Conservation (phyloP, 2,329 filamentous ascomycete genomes). For the Diaporthe longicolla region DNA sequence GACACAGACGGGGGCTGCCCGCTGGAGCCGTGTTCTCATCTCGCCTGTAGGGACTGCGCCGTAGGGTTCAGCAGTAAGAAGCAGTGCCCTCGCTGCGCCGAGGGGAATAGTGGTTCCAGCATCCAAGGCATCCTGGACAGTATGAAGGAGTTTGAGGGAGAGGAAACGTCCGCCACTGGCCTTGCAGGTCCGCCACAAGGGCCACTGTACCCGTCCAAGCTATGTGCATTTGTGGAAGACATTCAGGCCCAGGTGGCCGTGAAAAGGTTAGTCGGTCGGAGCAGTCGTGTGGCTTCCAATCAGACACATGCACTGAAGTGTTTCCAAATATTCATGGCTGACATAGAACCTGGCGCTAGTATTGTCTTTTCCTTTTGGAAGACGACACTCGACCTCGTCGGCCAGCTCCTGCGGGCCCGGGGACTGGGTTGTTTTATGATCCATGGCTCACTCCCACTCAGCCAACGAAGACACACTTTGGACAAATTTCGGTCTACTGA, state of each 20-base stretch:
- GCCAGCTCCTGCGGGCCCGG: slow-evolving; percentile 47
- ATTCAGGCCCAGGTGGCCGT: slow-evolving; percentile 44
- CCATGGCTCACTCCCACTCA: slow-evolving; percentile 58
- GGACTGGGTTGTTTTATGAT: slow-evolving; percentile 55
- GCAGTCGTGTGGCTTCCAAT: neutral
- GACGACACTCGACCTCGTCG: slow-evolving; percentile 56
- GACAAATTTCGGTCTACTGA: slow-evolving; percentile 52
- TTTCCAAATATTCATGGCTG: slow-evolving; percentile 9
- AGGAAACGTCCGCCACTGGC: neutral
- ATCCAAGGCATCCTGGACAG: neutral
- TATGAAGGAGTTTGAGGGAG: neutral
- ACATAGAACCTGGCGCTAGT: slow-evolving; percentile 46
- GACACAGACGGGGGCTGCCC: neutral
- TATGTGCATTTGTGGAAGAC: slow-evolving; percentile 51
- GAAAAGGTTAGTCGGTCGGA: neutral
- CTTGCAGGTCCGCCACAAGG: neutral
- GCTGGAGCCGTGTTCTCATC: neutral
- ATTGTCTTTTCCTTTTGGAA: slow-evolving; percentile 65
- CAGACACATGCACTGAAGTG: neutral
- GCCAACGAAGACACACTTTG: slow-evolving; percentile 55
- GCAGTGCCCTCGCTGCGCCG: neutral
- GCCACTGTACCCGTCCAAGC: slow-evolving; percentile 51
- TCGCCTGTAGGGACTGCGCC: slow-evolving; percentile 9
- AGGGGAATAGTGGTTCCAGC: neutral
- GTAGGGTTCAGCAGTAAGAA: neutral